A percentile compares a stretch with the other conserved stretches of the same genome.
phyloP scores from a whole-genome alignment of 345 rosid genomes.

The Eucalyptus globulus region DNA sequence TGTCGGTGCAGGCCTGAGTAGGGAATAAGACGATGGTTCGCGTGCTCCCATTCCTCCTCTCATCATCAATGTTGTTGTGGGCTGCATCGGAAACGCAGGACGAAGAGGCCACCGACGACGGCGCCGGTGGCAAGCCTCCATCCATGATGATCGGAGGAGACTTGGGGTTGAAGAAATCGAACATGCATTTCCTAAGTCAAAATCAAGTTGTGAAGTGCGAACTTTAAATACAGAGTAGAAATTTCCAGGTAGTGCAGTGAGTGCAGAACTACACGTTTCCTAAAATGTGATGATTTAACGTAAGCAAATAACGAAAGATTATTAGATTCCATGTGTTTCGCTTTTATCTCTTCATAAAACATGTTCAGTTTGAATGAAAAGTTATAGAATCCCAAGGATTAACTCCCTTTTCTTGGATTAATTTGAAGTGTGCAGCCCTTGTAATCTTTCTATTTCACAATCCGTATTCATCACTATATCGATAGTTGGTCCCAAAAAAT shows the following conservation, averaged over 20 bases:
- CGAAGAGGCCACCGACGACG: not conserved
- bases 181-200: not conserved
- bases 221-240: not conserved
- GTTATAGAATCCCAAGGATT: not conserved
- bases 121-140: fast-evolving
- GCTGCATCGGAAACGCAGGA: not conserved
- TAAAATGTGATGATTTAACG: not conserved
- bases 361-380: not conserved
- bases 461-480: not conserved
- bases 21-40: not conserved
- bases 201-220: not conserved
- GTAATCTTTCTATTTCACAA: not conserved
- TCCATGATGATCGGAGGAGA: not conserved
- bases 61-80: not conserved
- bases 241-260: not conserved
- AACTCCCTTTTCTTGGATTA: not conserved
- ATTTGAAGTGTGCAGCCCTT: not conserved
- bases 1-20: not conserved
- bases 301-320: not conserved
- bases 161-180: not conserved
- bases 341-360: not conserved
- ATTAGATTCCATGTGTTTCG: not conserved
- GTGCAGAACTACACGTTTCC: not conserved
- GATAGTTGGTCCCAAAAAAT: not conserved
- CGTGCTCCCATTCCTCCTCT: not conserved